Conservation (phyloP, 306 rosid genomes). For the Quercus variabilis region DNA sequence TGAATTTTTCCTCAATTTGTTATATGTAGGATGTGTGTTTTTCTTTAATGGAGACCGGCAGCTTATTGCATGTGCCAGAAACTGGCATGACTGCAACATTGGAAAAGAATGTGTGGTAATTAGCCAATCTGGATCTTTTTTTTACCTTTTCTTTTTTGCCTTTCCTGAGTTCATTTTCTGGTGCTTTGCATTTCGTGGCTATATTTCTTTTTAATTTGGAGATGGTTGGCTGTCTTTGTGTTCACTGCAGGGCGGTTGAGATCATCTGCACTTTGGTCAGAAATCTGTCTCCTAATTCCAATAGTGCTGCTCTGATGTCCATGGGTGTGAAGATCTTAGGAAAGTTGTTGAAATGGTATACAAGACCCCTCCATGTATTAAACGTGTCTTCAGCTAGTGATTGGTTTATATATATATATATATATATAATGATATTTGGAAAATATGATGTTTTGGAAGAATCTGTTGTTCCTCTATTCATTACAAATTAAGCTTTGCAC, state of each 20-base stretch:
- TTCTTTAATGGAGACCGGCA: slow-evolving; percentile 52
- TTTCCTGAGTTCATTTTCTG: background rate
- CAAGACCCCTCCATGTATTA: background rate
- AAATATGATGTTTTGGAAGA: background rate
- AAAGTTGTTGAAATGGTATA: slow-evolving; percentile 72
- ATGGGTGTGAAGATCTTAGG: slow-evolving; percentile 68
- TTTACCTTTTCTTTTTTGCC: slow-evolving; percentile 1
- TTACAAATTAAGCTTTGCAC: background rate
- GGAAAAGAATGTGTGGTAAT: slow-evolving; percentile 69
- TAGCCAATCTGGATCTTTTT: slow-evolving; percentile 10
- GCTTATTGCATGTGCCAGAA: slow-evolving; percentile 40
- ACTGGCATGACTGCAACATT: slow-evolving; percentile 39
- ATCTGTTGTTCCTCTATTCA: background rate
- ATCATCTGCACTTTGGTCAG: slow-evolving; percentile 67
- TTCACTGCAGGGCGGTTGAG: slow-evolving; percentile 67
- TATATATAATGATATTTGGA: background rate
- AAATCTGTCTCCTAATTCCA: slow-evolving; percentile 56
- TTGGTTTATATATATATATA: background rate
- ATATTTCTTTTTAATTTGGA: slow-evolving; percentile 6
- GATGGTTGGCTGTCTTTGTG: slow-evolving; percentile 14
- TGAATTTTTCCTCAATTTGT: slow-evolving; percentile 12
- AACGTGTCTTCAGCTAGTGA: background rate
- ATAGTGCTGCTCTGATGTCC: slow-evolving; percentile 71
- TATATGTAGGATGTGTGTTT: slow-evolving; percentile 68
- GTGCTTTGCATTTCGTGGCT: slow-evolving; percentile 1